Evolutionary conservation across 2,329 filamentous ascomycete genomes (phyloP), one percentile per base, ranked within the genome.

Genomic region (Thelonectria olida): DNA sequence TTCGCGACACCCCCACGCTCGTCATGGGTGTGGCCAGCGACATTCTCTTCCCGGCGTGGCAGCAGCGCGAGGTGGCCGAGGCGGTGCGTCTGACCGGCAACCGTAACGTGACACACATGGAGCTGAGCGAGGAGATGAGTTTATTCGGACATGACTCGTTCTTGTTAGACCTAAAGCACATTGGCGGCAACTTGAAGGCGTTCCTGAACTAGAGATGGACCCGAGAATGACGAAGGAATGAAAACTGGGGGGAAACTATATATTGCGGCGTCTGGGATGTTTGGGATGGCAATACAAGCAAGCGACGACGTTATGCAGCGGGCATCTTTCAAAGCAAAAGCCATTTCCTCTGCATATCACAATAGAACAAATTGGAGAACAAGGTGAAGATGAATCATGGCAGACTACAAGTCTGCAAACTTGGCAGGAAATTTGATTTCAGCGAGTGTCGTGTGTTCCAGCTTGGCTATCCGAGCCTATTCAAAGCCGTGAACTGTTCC

Each of bases 91-190:
- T 86, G 31, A 86, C 86, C 0, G 96, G 96, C 1, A 98, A 97
- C 73, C 84, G 87, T 63, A 88, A 86, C 28, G 94, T 99, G 1
- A 90, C 89, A 44, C 93, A 99, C 77, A 86, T 96, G 13, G 96
- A 99, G 80, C 81, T 99, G 50, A 96, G 94, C 31, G 93, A 98
- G 80, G 93, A 98, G 79, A 88, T 96, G 78, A 97, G 93, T 72
- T 79, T 97, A 71, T 99, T 99, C 75, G 96, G 96, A 0, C 96
- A 99, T 73, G 96, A 99, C 75, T 98, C 95, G 0, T 99, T 99
- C 75, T 78, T 99, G 72, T 80, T 99, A 42, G 96, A 99, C 78
- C 79, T 98, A 58, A 89, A 97, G 79, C 91, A 97, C 69, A 92
- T 99, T 50, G 96, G 96, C 4, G 93, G 93, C 0, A 92, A 89